A percentile compares a stretch with the other conserved stretches of the same genome.
phyloP scores from a whole-genome alignment of 2,329 filamentous ascomycete genomes.

The Diaporthe eres region DNA sequence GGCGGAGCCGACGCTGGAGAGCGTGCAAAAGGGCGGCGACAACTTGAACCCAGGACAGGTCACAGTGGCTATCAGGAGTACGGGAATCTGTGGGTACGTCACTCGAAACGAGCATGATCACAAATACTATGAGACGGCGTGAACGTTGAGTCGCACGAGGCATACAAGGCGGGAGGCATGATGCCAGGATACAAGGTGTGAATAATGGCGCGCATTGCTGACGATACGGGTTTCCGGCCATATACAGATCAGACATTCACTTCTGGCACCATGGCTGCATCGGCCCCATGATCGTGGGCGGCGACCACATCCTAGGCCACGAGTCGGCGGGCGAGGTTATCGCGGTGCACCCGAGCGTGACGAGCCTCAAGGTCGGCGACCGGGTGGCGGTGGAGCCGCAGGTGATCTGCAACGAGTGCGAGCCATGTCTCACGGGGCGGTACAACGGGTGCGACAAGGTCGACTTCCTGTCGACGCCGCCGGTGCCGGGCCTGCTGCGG shows the following conservation, averaged over 20 bases:
- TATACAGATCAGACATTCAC: constrained; percentile 86
- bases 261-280: constrained; percentile 98
- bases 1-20: constrained; percentile 81
- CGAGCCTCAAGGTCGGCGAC: constrained; percentile 83
- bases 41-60: constrained; percentile 86
- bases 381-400: constrained; percentile 95
- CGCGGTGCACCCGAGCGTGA: constrained; percentile 86
- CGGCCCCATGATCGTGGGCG: constrained; percentile 93
- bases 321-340: constrained; percentile 90
- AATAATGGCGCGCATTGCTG: constrained; percentile 24
- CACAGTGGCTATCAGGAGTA: constrained; percentile 90
- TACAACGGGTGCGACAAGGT: constrained; percentile 96
- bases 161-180: not conserved
- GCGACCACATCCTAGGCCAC: constrained; percentile 93
- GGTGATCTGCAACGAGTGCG: constrained; percentile 91
- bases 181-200: not conserved
- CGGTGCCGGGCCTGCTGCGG: constrained; percentile 86
- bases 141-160: not conserved
- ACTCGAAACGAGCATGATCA: not conserved
- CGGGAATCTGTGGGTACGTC: constrained; percentile 91
- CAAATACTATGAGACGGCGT: too few relatives aligned
- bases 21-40: constrained; percentile 76
- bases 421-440: constrained; percentile 90
- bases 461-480: constrained; percentile 90
- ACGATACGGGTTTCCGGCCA: not conserved